A percentile compares a stretch with the other conserved stretches of the same genome.
Evolutionary conservation across 371 early-diverging fungal species (phyloP).

Genomic region (Mucor velutinosus): DNA sequence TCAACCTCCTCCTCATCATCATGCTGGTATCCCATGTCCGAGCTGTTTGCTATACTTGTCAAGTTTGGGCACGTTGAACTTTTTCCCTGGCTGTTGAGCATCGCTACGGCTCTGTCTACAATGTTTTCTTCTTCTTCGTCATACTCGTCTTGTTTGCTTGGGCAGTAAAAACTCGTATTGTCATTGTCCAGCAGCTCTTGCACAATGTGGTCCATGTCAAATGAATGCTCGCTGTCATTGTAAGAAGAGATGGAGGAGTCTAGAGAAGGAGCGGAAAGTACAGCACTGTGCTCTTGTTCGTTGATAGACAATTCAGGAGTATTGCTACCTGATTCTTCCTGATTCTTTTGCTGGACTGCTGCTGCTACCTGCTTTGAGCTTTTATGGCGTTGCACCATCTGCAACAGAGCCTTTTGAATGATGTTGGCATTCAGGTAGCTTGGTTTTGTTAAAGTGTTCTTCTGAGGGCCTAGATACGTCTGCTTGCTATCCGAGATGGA

Average conservation of each 20-base stretch:
- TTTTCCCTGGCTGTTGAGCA: not conserved
- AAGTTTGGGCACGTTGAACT: slow-evolving; percentile 19
- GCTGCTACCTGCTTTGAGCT: not conserved
- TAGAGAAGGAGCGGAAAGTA: not conserved
- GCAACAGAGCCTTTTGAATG: slow-evolving; percentile 5
- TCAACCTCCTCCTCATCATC: not conserved
- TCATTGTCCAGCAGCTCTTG: not conserved
- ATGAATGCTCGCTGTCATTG: slow-evolving; percentile 1
- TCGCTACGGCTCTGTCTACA: not conserved
- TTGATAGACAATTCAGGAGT: slow-evolving; percentile 1
- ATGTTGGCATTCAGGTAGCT: not conserved
- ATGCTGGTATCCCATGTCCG: not conserved
- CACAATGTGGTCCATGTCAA: not conserved
- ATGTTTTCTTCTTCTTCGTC: not conserved
- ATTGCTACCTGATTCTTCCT: not conserved
- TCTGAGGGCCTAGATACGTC: not conserved
- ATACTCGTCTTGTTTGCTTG: not conserved
- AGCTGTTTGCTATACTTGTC: not conserved
- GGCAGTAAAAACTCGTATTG: not conserved
- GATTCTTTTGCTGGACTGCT: not conserved
- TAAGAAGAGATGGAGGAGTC: not conserved
- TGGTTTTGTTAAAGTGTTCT: not conserved
- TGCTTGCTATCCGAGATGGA: not conserved
- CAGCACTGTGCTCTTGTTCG: not conserved
- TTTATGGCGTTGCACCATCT: not conserved